Conservation (phyloP, 768 basidiomycete species). For the Tylopilus sp. region DNA sequence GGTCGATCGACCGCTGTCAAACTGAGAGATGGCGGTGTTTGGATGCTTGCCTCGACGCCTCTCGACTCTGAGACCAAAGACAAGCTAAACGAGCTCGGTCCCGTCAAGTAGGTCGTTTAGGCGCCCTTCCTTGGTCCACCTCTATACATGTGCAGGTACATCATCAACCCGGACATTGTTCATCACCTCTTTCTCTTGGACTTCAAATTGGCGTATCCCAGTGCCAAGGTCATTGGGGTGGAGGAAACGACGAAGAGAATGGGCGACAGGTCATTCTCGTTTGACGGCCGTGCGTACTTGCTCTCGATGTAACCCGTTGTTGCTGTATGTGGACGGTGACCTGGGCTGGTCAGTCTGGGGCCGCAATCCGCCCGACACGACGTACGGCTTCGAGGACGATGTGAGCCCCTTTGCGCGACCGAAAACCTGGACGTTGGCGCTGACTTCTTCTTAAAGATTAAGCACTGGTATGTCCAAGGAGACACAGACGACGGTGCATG, state of each 20-base stretch:
- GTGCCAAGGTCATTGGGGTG: conserved; percentile 70
- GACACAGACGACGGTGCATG: background rate
- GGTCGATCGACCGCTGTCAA: conserved; percentile 81
- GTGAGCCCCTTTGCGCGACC: conserved; percentile 25
- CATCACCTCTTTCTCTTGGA: conserved; percentile 62
- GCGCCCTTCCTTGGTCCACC: background rate
- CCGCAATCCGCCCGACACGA: conserved; percentile 54
- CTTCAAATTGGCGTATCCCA: conserved; percentile 66
- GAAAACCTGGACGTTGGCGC: background rate
- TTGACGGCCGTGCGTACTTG: conserved; percentile 58
- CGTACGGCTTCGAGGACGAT: conserved; percentile 79
- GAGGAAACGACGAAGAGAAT: conserved; percentile 50
- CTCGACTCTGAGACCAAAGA: conserved; percentile 60
- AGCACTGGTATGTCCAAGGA: conserved; percentile 40
- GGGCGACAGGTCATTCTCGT: conserved; percentile 47
- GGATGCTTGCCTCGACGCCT: conserved; percentile 81
- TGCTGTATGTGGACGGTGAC: background rate
- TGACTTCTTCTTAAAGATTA: conserved; percentile 35
- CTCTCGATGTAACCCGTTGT: background rate
- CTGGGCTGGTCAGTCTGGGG: conserved; percentile 54
- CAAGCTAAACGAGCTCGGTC: conserved; percentile 60
- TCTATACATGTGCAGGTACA: conserved; percentile 39
- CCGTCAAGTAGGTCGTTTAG: conserved; percentile 48
- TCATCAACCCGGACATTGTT: conserved; percentile 54
- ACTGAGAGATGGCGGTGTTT: conserved; percentile 65